Base-by-base conservation (phyloP, 1,284 basidiomycete genomes). In the Golubevia pallescens region DNA sequence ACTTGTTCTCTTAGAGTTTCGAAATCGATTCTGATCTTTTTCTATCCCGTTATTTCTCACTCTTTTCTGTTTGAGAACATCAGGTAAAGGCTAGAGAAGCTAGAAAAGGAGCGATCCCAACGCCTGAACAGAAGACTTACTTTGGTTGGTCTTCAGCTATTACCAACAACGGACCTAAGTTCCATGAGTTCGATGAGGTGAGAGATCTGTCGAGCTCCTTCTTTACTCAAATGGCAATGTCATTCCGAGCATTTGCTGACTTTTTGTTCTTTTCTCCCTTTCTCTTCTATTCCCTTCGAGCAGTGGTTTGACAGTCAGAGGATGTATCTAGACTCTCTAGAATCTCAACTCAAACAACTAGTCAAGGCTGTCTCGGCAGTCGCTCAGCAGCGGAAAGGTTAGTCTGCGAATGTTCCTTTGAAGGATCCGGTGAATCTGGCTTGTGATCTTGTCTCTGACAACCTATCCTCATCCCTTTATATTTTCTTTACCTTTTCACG, bases 51-150 rank as follows among this genome's bases (percentile, higher is more conserved):
- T n/a, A n/a, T n/a, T n/a, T n/a, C n/a, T n/a, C n/a, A n/a, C n/a
- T n/a, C n/a, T n/a, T n/a, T n/a, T 13, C 13, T 4, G 23, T n/a
- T n/a, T n/a, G n/a, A n/a, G n/a, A n/a, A n/a, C n/a, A 32, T 20
- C 14, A 32, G 28, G n/a, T 85, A 34, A 75, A 75, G 57, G 48
- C 62, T 23, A 63, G 82, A 21, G 81, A 85, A 55, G n/a, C 61
- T 32, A 23, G 68, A 14, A 84, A 84, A 57, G 82, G 82, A 1
- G 65, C 80, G 0, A 74, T 85, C 16, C 64, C 77, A 3, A 85
- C 82, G 14, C 82, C 82, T 8, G 82, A 85, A 57, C 79, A 83
- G 51, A 77, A 78, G 69, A 82, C 81, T 21, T 82, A 80, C 67
- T 76, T 83, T 60, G 74, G 73, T 14, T 85, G 82, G 82, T 65